phyloP scores from a whole-genome alignment of 2,329 filamentous ascomycete species.

The Fusarium penzigii region DNA sequence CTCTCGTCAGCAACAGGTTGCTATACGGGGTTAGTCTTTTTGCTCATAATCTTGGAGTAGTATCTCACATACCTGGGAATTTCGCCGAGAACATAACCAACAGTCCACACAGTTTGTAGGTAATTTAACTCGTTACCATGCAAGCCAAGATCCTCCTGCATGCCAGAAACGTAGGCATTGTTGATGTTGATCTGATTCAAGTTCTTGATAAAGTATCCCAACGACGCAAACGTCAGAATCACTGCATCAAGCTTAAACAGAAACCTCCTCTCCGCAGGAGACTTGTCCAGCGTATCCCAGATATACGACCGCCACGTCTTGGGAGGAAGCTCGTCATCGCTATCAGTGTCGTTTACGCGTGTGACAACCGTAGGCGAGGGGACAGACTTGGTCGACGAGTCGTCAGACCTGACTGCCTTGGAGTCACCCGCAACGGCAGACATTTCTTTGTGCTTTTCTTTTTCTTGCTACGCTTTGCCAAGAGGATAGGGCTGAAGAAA shows the following conservation, averaged over 20 bases:
- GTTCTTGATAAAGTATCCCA: constrained; percentile 42
- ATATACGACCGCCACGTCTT: constrained; percentile 49
- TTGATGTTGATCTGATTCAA: constrained; percentile 37
- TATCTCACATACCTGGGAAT: constrained; percentile 28
- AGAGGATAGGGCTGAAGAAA: background rate
- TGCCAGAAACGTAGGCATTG: constrained; percentile 44
- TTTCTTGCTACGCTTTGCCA: background rate
- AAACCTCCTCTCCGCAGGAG: constrained; percentile 41
- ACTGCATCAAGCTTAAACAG: constrained; percentile 45
- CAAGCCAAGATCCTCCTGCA: constrained; percentile 54
- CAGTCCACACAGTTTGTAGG: constrained; percentile 54
- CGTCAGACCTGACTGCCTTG: constrained; percentile 4
- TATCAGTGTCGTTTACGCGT: constrained; percentile 10
- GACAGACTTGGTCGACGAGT: constrained; percentile 8
- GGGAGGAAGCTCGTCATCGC: constrained; percentile 27
- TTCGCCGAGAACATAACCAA: constrained; percentile 57
- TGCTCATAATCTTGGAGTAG: background rate
- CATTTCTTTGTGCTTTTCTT: constrained; percentile 1
- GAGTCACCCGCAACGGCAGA: constrained; percentile 2
- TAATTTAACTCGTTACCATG: constrained; percentile 51
- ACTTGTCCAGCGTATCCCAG: constrained; percentile 51
- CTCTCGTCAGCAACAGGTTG: constrained; percentile 38
- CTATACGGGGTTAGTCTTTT: constrained; percentile 4
- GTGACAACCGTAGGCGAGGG: constrained; percentile 2
- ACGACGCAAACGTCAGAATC: constrained; percentile 38